Percentiles rank a stretch among this genome's conserved stretches.
Evolutionary conservation across 2,329 filamentous ascomycete species (phyloP).

Genomic region (Talaromyces atroroseus): DNA sequence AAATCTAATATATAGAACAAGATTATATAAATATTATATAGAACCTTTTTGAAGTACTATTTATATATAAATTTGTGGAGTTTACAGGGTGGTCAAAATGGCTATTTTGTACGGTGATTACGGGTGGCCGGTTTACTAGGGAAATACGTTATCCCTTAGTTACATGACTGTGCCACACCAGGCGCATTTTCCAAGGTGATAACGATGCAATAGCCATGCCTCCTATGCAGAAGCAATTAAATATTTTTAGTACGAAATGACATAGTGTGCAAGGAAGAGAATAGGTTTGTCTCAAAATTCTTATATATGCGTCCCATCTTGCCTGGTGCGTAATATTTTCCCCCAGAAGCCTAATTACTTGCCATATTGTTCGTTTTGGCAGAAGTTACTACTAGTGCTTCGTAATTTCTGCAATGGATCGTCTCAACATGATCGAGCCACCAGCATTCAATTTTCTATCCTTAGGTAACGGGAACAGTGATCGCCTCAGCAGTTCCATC

Average conservation of each 20-base stretch:
- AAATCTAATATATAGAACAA: no score
- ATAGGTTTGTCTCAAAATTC: background rate
- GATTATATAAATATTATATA: no score
- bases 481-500: background rate
- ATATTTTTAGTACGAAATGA: background rate
- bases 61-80: no score
- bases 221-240: no score
- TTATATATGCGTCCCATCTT: background rate
- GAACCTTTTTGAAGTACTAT: no score
- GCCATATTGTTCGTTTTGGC: background rate
- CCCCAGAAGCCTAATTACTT: background rate
- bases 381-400: background rate
- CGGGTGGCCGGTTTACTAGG: no score
- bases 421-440: background rate
- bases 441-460: background rate
- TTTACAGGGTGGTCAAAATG: no score
- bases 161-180: background rate
- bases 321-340: background rate
- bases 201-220: background rate
- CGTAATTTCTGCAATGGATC: background rate
- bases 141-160: no score
- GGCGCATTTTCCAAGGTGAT: background rate
- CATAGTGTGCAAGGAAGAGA: background rate
- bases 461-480: background rate
- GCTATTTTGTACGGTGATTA: no score